Evolutionary conservation across 495 filamentous ascomycete genomes (phyloP), one percentile per base, ranked within the genome.

Genomic region (Jackrogersella minutella): DNA sequence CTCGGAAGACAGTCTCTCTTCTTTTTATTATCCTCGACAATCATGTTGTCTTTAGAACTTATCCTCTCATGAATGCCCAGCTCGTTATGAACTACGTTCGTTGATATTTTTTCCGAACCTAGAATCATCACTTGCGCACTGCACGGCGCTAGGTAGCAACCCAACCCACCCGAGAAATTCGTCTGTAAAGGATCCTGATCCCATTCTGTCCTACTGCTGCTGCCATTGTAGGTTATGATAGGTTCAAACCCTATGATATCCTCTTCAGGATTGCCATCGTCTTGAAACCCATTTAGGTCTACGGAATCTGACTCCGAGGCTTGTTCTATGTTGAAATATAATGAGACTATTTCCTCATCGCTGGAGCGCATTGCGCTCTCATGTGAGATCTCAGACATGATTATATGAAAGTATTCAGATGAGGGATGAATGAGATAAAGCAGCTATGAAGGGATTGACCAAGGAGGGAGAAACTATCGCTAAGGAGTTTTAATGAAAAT

Each of bases 111-210:
- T 50, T 50, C 30, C 8, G 43, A 51, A 22, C n/a, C n/a, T 34
- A 31, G 26, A 46, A 52, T 24, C n/a, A n/a, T n/a, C n/a, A 58
- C 28, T 19, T 64, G 5, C 16, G 54, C 11, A 37, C 54, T 64
- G 37, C 26, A 51, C 19, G 46, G 44, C 53, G 44, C 52, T 19
- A 39, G 2, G 14, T 64, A 64, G 30, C 24, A 36, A 30, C 39
- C 53, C 0, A 22, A 14, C 4, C 54, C 54, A 6, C 62, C 54
- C 4, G 62, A 64, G 24, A 64, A 58, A 28, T 58, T 64, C 30
- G 26, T 30, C 7, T 53, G 3, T 6, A 30, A 10, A 19, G 9
- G 0, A 5, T 33, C 8, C 8, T 44, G 53, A 19, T 30, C n/a
- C 3, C 11, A 9, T 16, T 51, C 6, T 17, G 11, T 9, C 33